Evolutionary conservation across 345 rosid genomes (phyloP), one percentile per base, ranked within the genome.

Genomic region (Sapria himalayana): DNA sequence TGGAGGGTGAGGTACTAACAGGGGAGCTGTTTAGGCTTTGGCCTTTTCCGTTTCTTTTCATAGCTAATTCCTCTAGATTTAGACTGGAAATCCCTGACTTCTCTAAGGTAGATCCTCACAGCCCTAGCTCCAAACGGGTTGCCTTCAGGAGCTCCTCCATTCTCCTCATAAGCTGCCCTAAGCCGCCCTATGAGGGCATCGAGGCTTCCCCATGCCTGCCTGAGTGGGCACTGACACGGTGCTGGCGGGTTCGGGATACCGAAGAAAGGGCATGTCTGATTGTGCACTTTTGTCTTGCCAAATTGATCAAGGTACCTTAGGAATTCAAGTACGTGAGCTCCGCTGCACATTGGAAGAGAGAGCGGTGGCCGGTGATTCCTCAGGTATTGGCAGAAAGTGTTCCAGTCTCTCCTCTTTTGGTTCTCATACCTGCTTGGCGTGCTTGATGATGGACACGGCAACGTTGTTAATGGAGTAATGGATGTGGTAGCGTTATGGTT

Each of bases 161-260:
- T 70, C 50, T 85, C 93, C 56, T 85, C 96, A 33, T 66, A 80
- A 4, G 96, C 96, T 4, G 96, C 93, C n/a, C 96, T 56, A 22
- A 85, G 92, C 22, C 96, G 76, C 7, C 93, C 96, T 21, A 85
- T 81, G 52, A 85, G 86, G n/a, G 96, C 92, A 21, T 81, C 96
- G 0, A 85, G 82, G 69, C 96, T 85, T 38, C 96, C 96, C 96
- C 96, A 85, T 2, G 96, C 96, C 44, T 85, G 96, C 2, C 77
- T 67, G 39, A 85, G 78, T 8, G 93, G 96, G 45, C 96, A 85
- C 5, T 82, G 80, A 44, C 96, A 85, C 5, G 92, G 92, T 2
- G 82, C 74, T 0, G 96, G 96, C 19, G 96, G 96, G 59, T 73
- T 74, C 0, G 93, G 74, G 5, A 74, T 51, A 15, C 96, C 96